Base-by-base conservation (phyloP, 163 green algal genomes). In the Chloromonas sp. region DNA sequence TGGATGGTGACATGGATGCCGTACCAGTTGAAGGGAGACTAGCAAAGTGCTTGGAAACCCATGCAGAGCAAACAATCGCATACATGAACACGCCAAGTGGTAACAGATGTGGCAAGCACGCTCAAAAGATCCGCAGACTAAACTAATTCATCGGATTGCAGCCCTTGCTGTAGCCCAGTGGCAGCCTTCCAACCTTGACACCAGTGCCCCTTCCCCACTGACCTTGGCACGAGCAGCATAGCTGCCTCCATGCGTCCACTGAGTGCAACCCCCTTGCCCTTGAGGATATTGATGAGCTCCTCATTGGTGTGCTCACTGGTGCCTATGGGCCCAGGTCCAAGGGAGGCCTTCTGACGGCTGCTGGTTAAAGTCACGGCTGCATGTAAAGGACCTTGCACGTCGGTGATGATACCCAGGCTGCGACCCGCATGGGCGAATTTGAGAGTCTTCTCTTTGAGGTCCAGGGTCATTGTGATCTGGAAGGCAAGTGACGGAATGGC, bases 201-300 rank as follows among this genome's bases (percentile, higher is more conserved):
- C 36, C 36, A 36, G 36, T 36, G 36, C 36, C 36, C 36, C 36
- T 36, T 36, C 36, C 36, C 36, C 36, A 36, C 36, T 36, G 36
- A 36, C 36, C 66, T 74, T 11, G 71, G 88, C 71, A 94, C 87
- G 77, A 91, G 82, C 78, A 93, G 86, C 89, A 94, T 86, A 2
- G 91, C 91, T 2, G 89, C 87, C 86, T 94, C 91, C 14, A 89
- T 82, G 70, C 88, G 86, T 0, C 71, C 60, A 61, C 86, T 87
- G 76, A 89, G 81, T 14, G 89, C 77, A 84, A 88, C 90, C 60
- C 91, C 89, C 86, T 93, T 94, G 61, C 89, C 89, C 81, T 91
- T 90, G 59, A 94, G 86, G 78, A 94, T 89, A 87, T 91, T 91
- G 60, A 94, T 86, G 79, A 94, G 88, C 89, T 94, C 91, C 91